Evolutionary conservation across 805 yeast genomes (phyloP), one percentile per base, ranked within the genome.

Genomic region (Vanderwaltozyma tropicalis): DNA sequence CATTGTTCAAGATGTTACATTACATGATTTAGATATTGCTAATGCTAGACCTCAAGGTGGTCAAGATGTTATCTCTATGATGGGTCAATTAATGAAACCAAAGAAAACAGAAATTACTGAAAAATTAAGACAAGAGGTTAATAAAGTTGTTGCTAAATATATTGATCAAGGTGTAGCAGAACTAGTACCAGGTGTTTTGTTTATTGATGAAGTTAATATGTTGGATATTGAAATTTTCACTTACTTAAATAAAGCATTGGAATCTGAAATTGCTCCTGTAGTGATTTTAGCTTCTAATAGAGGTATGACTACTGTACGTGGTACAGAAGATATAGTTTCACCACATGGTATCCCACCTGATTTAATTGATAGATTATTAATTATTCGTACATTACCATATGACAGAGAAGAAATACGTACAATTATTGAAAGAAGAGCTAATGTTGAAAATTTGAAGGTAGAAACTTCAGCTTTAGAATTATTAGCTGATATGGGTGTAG

Each of bases 291-390:
- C 98, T 26, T 86, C 97, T 6, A 92, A 92, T 64, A 76, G 96
- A 60, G 98, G 98, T 41, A 68, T 85, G 67, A 83, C 96, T 7
- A 76, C 86, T 2, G 82, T 94, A 19, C 76, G 94, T 50, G 99
- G 99, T 31, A 81, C 96, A 6, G 84, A 78, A 42, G 94, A 81
- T 52, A 69, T 77, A 34, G 73, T 73, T 42, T 80, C 95, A 15
- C 96, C 98, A 32, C 98, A 92, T 59, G 99, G 99, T 28, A 77
- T 89, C 45, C 98, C 99, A 22, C 81, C 95, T 11, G 99, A 92
- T 66, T 71, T 92, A 57, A 69, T 88, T 43, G 99, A 92, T 63
- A 71, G 99, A 49, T 68, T 89, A 46, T 75, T 92, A 50, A 92
- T 92, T 53, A 87, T 92, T 33, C 78, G 94, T 62, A 92, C 99